Conservation (phyloP, 2,329 filamentous ascomycete genomes). For the Didymella glomerata region DNA sequence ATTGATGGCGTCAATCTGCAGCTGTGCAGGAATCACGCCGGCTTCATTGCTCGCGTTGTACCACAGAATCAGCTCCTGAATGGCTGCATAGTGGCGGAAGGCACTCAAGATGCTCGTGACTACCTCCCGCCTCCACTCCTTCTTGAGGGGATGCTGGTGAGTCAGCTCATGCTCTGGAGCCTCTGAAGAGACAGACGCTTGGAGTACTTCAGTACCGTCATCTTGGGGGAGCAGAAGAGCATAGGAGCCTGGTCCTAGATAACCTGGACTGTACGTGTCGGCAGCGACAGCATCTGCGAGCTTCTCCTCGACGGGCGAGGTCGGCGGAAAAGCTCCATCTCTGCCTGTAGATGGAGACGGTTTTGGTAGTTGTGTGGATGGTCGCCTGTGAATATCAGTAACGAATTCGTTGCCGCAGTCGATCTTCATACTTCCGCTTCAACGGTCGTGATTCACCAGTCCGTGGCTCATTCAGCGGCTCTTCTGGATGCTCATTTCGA, state of each 20-base stretch:
- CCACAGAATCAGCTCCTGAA: constrained; percentile 37
- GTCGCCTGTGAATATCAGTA: constrained; percentile 29
- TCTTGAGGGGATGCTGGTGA: constrained; percentile 43
- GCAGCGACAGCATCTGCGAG: constrained; percentile 46
- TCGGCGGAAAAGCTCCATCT: constrained; percentile 17
- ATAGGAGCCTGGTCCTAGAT: constrained; percentile 47
- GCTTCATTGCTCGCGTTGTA: constrained; percentile 42
- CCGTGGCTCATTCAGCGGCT: constrained; percentile 5
- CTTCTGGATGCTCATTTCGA: constrained; percentile 20
- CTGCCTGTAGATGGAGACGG: constrained; percentile 13
- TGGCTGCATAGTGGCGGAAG: constrained; percentile 38
- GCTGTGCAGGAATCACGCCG: constrained; percentile 47
- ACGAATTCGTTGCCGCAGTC: background rate
- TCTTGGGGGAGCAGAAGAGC: constrained; percentile 42
- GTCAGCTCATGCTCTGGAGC: constrained; percentile 39
- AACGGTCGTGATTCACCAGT: constrained; percentile 28
- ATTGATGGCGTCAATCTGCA: constrained; percentile 48
- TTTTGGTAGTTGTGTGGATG: constrained; percentile 23
- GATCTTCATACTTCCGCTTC: constrained; percentile 40
- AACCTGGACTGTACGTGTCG: constrained; percentile 44
- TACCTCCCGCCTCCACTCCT: constrained; percentile 43
- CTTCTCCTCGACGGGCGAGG: constrained; percentile 29
- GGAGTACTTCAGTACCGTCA: constrained; percentile 29
- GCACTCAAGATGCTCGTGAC: constrained; percentile 38
- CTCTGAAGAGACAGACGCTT: constrained; percentile 37